Base-by-base conservation (phyloP, 257 asterid species). In the Solanum boliviense region DNA sequence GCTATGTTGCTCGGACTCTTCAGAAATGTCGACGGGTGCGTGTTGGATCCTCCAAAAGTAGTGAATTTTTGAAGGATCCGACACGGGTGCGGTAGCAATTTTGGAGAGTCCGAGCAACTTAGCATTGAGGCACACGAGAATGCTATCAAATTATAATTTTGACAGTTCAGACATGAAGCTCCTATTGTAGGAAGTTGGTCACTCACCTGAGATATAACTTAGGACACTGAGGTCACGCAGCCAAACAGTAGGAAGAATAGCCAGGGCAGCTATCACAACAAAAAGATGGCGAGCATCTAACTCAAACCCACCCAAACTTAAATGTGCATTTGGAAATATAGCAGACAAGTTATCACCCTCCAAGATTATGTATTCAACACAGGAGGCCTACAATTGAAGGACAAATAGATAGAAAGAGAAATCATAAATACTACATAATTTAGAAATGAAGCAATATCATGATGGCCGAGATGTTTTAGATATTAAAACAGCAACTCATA, bases 151-250 rank as follows among this genome's bases (percentile, higher is more conserved):
- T 86, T 86, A 68, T 75, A 32, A 10, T 71, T 70, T 41, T 73
- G 67, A 56, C 62, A 31, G n/a, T 71, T 71, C 84, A 72, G 18
- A 16, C 44, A 81, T 81, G 85, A 81, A 29, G 70, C 41, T 81
- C 67, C 29, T 81, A 10, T 18, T 48, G 44, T 46, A 52, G 56
- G 70, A 86, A 48, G 72, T 73, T 44, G 15, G 62, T 78, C 84
- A 88, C 92, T 94, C 88, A 97, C 99, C 99, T 20, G 99, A 97
- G 62, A 97, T 93, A 95, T 95, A 97, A 92, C 99, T 97, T 81
- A 96, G 99, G 83, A 95, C 48, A 52, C 95, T 95, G 86, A 97
- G 87, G 91, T 97, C 98, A 15, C 93, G 91, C 87, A 97, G 90
- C 95, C 94, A 95, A 78, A 96, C 99, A 0, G 99, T 97, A 73